phyloP scores from a whole-genome alignment of 2,329 filamentous ascomycete species.

The Penicillium brevicompactum region DNA sequence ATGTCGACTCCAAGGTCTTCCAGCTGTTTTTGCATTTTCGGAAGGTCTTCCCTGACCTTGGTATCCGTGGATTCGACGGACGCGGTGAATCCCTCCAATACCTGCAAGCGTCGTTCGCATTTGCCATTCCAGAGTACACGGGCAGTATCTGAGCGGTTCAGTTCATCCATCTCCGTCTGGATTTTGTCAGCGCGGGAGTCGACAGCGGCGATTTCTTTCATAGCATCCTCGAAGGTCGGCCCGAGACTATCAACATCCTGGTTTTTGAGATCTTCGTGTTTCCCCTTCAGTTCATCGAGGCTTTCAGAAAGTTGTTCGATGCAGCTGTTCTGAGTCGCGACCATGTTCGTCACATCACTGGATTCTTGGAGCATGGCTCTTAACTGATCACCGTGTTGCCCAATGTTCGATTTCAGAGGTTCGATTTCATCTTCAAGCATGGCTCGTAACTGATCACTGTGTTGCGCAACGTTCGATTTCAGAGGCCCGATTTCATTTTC shows the following conservation, averaged over 20 bases:
- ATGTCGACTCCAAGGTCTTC: too few relatives aligned
- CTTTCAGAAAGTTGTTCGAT: not conserved
- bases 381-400: not conserved
- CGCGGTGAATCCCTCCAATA: too few relatives aligned
- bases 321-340: not conserved
- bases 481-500: too few relatives aligned
- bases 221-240: too few relatives aligned
- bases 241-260: too few relatives aligned
- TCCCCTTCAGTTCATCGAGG: not conserved
- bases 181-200: not conserved
- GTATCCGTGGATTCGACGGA: too few relatives aligned
- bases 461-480: not conserved
- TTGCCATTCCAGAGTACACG: too few relatives aligned
- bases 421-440: not conserved
- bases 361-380: not conserved
- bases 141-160: too few relatives aligned
- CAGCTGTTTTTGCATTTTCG: too few relatives aligned
- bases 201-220: too few relatives aligned
- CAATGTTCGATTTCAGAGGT: not conserved
- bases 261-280: constrained; percentile 9
- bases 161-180: not conserved
- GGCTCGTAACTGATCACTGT: not conserved
- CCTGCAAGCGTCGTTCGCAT: too few relatives aligned
- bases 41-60: too few relatives aligned
- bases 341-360: not conserved